Evolutionary conservation across 495 filamentous ascomycete species (phyloP), one percentile per base, ranked within the genome.

Genomic region (Neurospora sp.): DNA sequence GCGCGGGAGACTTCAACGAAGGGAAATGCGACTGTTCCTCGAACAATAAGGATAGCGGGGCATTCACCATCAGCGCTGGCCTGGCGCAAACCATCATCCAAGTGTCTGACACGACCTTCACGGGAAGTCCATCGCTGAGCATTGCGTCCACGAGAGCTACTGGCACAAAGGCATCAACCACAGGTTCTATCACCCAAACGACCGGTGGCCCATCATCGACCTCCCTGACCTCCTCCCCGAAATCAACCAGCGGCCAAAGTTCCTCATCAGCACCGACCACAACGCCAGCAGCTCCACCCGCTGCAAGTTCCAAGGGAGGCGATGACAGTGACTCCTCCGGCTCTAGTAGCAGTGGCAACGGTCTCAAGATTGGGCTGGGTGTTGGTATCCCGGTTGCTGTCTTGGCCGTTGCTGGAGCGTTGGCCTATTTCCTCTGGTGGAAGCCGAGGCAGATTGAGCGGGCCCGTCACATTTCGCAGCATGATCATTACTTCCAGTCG

Each of bases 71-170:
- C 38, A 61, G 31, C 22, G 68, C 69, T 3, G 78, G 78, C 2
- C 7, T 74, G 8, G 73, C 76, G 7, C 74, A 80, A 69, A 81
- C 79, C 22, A 81, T 82, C 42, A 77, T 82, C 16, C 77, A 76
- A 14, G 74, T 77, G 22, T 37, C 72, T 12, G 75, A 78, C 37
- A 39, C 75, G 10, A 70, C 61, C 11, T 74, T 72, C 35, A 74
- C 71, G 20, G 74, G 73, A 20, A 73, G 59, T 31, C 70, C 71
- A 3, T 69, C 71, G 22, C 11, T 75, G 5, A 75, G 44, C 65
- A 59, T 73, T 7, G 71, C 73, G 11, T 38, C 69, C 16, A 42
- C 68, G 11, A 37, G 61, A 14, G 31, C 68, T 2, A 70, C 27
- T 31, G 27, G n/a, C 5, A 37, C 12, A 61, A 35, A 35, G 9